These are phyloP conservation scores for Alternaria panax DNA, from an alignment of 2,329 filamentous ascomycete genomes.

Conservation along the genomic window DNA sequence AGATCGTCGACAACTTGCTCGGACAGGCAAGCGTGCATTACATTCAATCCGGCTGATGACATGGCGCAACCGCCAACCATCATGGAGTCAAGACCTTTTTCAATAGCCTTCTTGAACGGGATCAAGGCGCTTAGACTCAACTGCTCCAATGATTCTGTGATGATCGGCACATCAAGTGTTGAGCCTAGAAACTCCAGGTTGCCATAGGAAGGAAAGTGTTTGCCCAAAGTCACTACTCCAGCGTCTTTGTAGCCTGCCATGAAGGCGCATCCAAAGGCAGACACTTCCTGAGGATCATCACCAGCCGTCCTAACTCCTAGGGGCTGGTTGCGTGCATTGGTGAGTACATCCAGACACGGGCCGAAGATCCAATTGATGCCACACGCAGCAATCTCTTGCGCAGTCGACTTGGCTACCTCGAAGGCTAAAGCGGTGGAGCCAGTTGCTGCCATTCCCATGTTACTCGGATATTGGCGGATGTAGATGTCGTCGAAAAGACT, in stretches of 20 bases:
- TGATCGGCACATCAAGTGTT: constrained; percentile 90
- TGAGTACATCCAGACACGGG: constrained; percentile 90
- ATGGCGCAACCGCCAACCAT: constrained; percentile 96
- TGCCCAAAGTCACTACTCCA: constrained; percentile 87
- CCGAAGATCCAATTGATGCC: constrained; percentile 96
- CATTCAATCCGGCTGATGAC: constrained; percentile 88
- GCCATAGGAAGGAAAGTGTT: constrained; percentile 96
- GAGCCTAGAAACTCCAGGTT: constrained; percentile 94
- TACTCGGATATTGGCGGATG: constrained; percentile 94
- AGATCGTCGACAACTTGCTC: constrained; percentile 93
- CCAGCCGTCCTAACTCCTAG: constrained; percentile 88
- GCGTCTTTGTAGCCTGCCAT: constrained; percentile 94
- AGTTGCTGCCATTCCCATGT: constrained; percentile 95
- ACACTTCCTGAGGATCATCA: constrained; percentile 94
- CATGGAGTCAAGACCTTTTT: constrained; percentile 87
- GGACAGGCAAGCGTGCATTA: constrained; percentile 92
- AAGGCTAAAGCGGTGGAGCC: constrained; percentile 85
- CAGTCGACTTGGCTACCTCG: constrained; percentile 90
- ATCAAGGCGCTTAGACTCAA: constrained; percentile 90
- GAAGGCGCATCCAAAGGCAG: constrained; percentile 86
- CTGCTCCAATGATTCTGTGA: constrained; percentile 92
- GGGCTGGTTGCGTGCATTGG: constrained; percentile 89
- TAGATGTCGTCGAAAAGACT: constrained; percentile 95
- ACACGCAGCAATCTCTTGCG: constrained; percentile 88
- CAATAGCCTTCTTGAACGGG: constrained; percentile 89